A percentile compares a stretch with the other conserved stretches of the same genome.
phyloP scores from a whole-genome alignment of 176 grass and related monocot genomes.

The Saccharum spontaneum region DNA sequence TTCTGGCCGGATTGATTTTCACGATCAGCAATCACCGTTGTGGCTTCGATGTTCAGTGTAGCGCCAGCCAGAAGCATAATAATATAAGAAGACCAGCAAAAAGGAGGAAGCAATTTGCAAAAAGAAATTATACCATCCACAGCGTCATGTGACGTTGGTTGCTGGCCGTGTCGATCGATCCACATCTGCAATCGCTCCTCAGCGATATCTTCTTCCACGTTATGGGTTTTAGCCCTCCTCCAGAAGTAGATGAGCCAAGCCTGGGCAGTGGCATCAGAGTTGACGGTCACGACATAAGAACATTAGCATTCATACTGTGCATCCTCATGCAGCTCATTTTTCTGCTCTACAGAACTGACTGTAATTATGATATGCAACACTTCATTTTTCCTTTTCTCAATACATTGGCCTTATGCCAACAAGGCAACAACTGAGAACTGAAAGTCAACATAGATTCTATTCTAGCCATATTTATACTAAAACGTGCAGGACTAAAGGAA shows the following conservation, averaged over 20 bases:
- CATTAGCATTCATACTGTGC: neutral
- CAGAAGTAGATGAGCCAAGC: conserved; percentile 91
- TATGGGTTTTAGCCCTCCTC: conserved; percentile 78
- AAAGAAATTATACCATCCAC: conserved; percentile 78
- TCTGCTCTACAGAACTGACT: neutral
- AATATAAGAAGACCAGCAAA: neutral
- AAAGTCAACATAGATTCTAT: neutral
- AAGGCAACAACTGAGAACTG: neutral
- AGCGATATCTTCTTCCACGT: conserved; percentile 84
- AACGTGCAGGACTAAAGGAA: neutral
- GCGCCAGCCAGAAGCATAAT: neutral
- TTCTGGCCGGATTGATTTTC: neutral
- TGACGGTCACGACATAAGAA: neutral
- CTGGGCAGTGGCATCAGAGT: conserved; percentile 34
- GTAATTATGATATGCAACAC: neutral
- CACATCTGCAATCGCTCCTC: conserved; percentile 82
- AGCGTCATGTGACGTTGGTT: conserved; percentile 81
- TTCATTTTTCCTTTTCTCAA: neutral
- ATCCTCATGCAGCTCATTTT: neutral
- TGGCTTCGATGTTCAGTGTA: neutral
- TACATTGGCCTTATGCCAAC: neutral
- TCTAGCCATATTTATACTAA: neutral
- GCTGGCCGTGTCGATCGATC: conserved; percentile 57
- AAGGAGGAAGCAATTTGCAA: neutral
- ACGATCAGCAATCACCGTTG: neutral